Conservation (phyloP, 257 asterid species). For the Voacanga thouarsii region DNA sequence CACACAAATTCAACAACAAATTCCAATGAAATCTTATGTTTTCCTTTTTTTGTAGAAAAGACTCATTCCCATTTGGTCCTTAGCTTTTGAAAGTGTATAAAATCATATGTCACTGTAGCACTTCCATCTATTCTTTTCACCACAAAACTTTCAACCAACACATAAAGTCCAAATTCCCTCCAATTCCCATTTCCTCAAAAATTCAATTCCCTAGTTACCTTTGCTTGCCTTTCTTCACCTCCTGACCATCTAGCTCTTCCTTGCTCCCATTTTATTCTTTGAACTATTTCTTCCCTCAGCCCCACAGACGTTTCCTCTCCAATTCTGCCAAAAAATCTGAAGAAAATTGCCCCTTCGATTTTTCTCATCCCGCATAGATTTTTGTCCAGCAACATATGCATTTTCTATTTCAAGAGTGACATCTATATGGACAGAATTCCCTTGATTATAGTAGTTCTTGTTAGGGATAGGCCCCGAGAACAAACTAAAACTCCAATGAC, state of each 20-base stretch:
- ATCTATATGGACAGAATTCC: slow-evolving; percentile 35
- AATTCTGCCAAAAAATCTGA: slow-evolving; percentile 15
- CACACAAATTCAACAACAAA: too few species aligned
- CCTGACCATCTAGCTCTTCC: slow-evolving; percentile 33
- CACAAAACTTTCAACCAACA: slow-evolving; percentile 51
- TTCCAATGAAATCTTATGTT: too few species aligned
- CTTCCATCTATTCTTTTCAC: slow-evolving; percentile 51
- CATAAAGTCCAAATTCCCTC: slow-evolving; percentile 40
- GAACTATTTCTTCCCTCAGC: slow-evolving; percentile 42
- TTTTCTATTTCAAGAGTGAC: slow-evolving; percentile 28
- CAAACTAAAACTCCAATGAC: too few species aligned
- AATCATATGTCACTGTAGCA: slow-evolving; percentile 36
- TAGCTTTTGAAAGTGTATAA: slow-evolving; percentile 38
- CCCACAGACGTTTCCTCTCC: slow-evolving; percentile 34
- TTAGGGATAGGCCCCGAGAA: too few species aligned
- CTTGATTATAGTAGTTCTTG: slow-evolving; percentile 10
- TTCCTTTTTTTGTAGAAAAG: too few species aligned
- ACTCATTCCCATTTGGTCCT: slow-evolving; percentile 40
- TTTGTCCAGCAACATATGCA: background rate
- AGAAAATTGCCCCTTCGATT: slow-evolving; percentile 28
- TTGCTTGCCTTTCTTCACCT: slow-evolving; percentile 24
- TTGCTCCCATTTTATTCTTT: slow-evolving; percentile 54
- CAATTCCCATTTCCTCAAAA: too few species aligned
- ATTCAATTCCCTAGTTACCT: slow-evolving; percentile 24
- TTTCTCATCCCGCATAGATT: too few species aligned